Percentiles rank a stretch among this genome's conserved stretches.
Conservation (phyloP, 1,284 basidiomycete species). For the Leccinum insolens region DNA sequence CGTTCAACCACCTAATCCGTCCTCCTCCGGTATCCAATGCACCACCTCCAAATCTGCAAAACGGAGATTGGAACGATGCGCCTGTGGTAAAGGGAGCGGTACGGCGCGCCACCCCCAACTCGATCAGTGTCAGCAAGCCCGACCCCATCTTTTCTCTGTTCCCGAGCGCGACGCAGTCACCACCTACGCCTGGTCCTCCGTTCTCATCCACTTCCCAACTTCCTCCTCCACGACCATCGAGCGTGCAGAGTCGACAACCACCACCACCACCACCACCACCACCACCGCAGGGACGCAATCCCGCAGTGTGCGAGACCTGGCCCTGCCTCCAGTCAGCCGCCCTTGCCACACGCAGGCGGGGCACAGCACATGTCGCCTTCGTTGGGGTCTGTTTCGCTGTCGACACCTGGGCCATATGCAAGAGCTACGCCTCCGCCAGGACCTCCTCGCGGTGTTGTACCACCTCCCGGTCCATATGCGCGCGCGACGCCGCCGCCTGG, state of each 20-base stretch:
- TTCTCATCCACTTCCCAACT: constrained; percentile 37
- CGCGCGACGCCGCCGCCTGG: constrained; percentile 47
- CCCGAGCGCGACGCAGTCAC: constrained; percentile 67
- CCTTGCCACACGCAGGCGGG: constrained; percentile 41
- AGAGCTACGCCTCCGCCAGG: constrained; percentile 43
- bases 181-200: constrained; percentile 46
- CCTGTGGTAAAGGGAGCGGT: constrained; percentile 49
- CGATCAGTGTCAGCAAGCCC: constrained; percentile 54
- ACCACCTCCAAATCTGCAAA: constrained; percentile 60
- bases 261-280: constrained; percentile 40
- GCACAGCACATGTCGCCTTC: constrained; percentile 47
- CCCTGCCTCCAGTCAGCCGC: constrained; percentile 43
- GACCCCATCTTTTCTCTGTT: constrained; percentile 87
- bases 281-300: constrained; percentile 41
- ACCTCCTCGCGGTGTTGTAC: constrained; percentile 36
- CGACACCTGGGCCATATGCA: constrained; percentile 35
- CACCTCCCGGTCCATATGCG: constrained; percentile 38
- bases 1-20: constrained; percentile 21
- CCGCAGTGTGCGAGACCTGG: constrained; percentile 40
- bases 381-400: constrained; percentile 31
- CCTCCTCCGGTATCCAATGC: constrained; percentile 25
- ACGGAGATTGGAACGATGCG: constrained; percentile 60
- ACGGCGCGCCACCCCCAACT: constrained; percentile 53
- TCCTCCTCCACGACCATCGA: constrained; percentile 66
- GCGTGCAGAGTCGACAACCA: constrained; percentile 50